Evolutionary conservation across 2,329 filamentous ascomycete genomes (phyloP), one percentile per base, ranked within the genome.

Genomic region (Teratosphaeria nubilosa): DNA sequence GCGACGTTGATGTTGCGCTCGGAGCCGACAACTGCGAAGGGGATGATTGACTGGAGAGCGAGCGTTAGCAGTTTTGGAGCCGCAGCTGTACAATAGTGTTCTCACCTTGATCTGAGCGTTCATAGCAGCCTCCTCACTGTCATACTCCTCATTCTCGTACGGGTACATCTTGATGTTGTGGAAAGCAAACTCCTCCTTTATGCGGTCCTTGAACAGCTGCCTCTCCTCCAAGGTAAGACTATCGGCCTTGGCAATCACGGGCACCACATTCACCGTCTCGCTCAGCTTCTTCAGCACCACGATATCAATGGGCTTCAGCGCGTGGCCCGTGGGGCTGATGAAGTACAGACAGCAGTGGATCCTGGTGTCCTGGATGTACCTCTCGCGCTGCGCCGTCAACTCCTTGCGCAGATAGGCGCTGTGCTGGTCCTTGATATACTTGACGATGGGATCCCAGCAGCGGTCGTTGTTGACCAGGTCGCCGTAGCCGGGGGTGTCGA

Each of bases 391-490:
- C 67, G 94, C 94, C 58, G 94, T 97, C 72, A 99, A 90, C 78
- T 99, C 94, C 84, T 99, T 99, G 77, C 94, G 90, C 69, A 99
- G 86, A 80, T 97, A 99, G 70, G 94, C 92, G 56, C 91, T 96
- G 82, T 99, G 94, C 82, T 99, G 94, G 78, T 99, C 94, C 84
- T 99, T 99, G 84, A 99, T 99, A 80, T 99, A 99, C 82, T 99
- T 99, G 82, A 99, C 92, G 75, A 99, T 99, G 64, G 94, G 94
- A 74, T 99, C 94, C 94, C 94, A 99, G 86, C 94, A 99, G 83
- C 94, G 88, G 80, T 99, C 94, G 77, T 99, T 99, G 85, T 99
- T 99, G 77, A 99, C 94, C 73, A 96, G 85, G 72, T 99, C 94
- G 72, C 94, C 94, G 72, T 99, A 99, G 65, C 94, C 94, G 64